Evolutionary conservation across 2,329 filamentous ascomycete genomes (phyloP), one percentile per base, ranked within the genome.

Genomic region (Pseudopyrenochaeta lycopersici): DNA sequence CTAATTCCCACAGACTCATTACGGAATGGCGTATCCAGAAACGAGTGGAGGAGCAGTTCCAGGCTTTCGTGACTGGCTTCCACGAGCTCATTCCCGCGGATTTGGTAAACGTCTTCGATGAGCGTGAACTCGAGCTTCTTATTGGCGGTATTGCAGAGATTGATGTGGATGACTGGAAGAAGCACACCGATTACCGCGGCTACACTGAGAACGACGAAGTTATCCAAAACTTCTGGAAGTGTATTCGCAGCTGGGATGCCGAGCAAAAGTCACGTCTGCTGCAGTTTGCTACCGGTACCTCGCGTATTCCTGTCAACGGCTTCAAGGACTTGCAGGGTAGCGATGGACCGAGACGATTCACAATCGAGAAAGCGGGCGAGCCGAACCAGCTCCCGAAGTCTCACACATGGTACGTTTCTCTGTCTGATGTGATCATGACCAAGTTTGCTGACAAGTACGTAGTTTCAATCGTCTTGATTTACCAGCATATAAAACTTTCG

Each of bases 111-210:
- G 95, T 99, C 35, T 99, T 99, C 71, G 95, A 99, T 72, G 95
- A 99, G 82, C 90, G 95, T 69, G 95, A 99, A 78, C 83, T 99
- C 42, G 95, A 99, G 78, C 81, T 99, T 64, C 84, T 99, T 65
- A 98, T 99, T 72, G 95, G 95, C 63, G 95, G 95, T 84, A 99
- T 99, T 68, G 95, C 95, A n/a, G 95, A 99, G 78, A 99, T 99
- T 66, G 95, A 99, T 71, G 94, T 99, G 14, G 95, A 99, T 56
- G 95, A 99, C 78, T 99, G 95, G 95, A 98, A 99, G 89, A 99
- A 99, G 83, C 95, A 99, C 80, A 99, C 95, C 41, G 95, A 99
- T 74, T 99, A 99, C 78, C 90, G 95, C 67, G 95, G 95, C 49
- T 99, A 99, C 84, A 97, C 96, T 9, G 95, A 99, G 79, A 92